phyloP scores from a whole-genome alignment of 768 basidiomycete species.

The Paxillus rubicundulus region DNA sequence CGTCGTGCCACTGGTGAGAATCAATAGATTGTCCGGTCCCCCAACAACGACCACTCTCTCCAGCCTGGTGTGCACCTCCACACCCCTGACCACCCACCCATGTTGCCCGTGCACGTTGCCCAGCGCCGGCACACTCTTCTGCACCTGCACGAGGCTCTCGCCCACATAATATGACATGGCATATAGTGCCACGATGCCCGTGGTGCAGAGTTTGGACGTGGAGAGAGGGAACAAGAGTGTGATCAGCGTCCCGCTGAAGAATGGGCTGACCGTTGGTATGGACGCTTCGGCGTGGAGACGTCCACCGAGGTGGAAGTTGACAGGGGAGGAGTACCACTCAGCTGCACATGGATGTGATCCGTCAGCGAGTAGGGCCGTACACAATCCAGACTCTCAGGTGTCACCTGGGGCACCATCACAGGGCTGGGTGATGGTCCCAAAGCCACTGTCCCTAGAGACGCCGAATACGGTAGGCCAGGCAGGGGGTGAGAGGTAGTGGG shows the following conservation, averaged over 20 bases:
- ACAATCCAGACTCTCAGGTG: conserved; percentile 73
- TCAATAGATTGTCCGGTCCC: conserved; percentile 92
- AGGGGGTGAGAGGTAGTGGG: conserved; percentile 54
- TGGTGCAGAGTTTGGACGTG: conserved; percentile 56
- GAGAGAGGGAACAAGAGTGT: no score
- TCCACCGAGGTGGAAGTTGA: not conserved
- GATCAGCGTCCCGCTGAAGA: conserved; percentile 96
- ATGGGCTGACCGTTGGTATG: conserved; percentile 82
- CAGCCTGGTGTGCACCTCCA: conserved; percentile 87
- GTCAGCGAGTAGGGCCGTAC: conserved; percentile 87
- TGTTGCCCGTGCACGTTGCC: conserved; percentile 78
- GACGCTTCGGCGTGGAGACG: conserved; percentile 60
- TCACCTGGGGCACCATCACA: conserved; percentile 76
- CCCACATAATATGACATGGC: conserved; percentile 71
- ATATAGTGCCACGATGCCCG: conserved; percentile 70
- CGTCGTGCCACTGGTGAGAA: no score
- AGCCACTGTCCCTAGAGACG: conserved; percentile 92
- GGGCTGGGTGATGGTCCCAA: conserved; percentile 78
- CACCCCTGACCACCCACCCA: conserved; percentile 88
- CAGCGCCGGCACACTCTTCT: conserved; percentile 70
- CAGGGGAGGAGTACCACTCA: conserved; percentile 58
- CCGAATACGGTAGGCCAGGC: conserved; percentile 85
- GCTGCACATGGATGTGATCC: conserved; percentile 98
- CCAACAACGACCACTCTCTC: conserved; percentile 93
- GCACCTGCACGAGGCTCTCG: conserved; percentile 70